Evolutionary conservation across 2,329 filamentous ascomycete genomes (phyloP).

Genomic region (Aspergillus aculeatus): DNA sequence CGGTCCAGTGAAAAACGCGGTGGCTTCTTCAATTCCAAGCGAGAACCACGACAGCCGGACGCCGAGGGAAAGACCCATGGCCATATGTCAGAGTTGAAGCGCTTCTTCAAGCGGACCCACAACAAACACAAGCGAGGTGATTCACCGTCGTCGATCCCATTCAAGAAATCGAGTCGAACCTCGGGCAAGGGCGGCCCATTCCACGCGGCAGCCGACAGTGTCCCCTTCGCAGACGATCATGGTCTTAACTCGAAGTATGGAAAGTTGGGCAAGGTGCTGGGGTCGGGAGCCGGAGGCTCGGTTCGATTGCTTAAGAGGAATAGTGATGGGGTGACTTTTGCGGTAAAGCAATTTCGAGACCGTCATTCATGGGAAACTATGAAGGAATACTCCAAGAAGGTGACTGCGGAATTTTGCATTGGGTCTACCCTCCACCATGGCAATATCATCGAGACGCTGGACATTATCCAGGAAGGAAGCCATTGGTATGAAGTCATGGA

Average conservation of each 20-base stretch:
- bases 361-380: slow-evolving; percentile 91
- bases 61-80: slow-evolving; percentile 55
- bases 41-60: slow-evolving; percentile 52
- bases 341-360: slow-evolving; percentile 93
- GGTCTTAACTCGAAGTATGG: slow-evolving; percentile 88
- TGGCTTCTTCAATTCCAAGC: slow-evolving; percentile 55
- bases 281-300: slow-evolving; percentile 90
- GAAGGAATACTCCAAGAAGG: slow-evolving; percentile 95
- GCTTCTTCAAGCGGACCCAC: slow-evolving; percentile 82
- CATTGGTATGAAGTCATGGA: slow-evolving; percentile 99
- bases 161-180: slow-evolving; percentile 55
- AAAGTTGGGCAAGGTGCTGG: slow-evolving; percentile 90
- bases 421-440: slow-evolving; percentile 95
- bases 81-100: slow-evolving; percentile 91
- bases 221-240: slow-evolving; percentile 93
- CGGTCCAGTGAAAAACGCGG: slow-evolving; percentile 51
- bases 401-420: slow-evolving; percentile 97
- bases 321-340: slow-evolving; percentile 89
- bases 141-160: slow-evolving; percentile 60
- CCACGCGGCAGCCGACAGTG: slow-evolving; percentile 51
- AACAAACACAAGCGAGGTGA: slow-evolving; percentile 66
- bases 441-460: slow-evolving; percentile 96
- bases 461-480: slow-evolving; percentile 90
- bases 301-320: slow-evolving; percentile 91
- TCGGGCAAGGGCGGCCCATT: slow-evolving; percentile 53